phyloP scores from a whole-genome alignment of 352 stramenopile species.

The Thalassiosira mediterranea region DNA sequence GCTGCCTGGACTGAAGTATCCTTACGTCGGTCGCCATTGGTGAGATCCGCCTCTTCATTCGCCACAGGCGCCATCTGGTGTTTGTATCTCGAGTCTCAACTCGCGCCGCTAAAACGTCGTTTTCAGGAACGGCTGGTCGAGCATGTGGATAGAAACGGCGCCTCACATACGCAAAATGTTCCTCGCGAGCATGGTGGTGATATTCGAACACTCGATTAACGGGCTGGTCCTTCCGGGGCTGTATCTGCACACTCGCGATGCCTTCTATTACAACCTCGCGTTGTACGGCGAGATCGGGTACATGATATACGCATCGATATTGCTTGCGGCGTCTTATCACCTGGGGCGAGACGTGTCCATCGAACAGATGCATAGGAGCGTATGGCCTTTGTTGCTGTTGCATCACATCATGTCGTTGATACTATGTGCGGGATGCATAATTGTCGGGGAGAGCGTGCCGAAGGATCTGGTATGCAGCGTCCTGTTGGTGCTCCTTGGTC shows the following conservation, averaged over 20 bases:
- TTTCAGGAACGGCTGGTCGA: conserved; percentile 47
- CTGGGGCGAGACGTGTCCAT: conserved; percentile 30
- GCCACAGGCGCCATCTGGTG: too few species aligned
- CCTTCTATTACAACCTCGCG: conserved; percentile 33
- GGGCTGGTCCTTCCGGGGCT: conserved; percentile 29
- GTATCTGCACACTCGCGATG: conserved; percentile 27
- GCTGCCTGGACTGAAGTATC: conserved; percentile 35
- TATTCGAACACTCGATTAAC: conserved; percentile 40
- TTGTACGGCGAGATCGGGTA: conserved; percentile 42
- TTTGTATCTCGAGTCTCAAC: too few species aligned
- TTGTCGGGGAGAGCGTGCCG: conserved; percentile 15
- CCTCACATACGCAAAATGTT: conserved; percentile 43
- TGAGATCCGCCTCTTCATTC: too few species aligned
- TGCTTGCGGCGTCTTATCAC: conserved; percentile 22
- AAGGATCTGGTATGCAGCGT: conserved; percentile 31
- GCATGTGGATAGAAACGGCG: conserved; percentile 44
- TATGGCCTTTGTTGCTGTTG: conserved; percentile 37
- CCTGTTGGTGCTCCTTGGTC: conserved; percentile 33
- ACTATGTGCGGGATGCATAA: conserved; percentile 33
- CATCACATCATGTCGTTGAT: conserved; percentile 37
- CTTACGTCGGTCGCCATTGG: conserved; percentile 45
- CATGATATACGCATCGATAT: conserved; percentile 28
- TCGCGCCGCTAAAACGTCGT: not conserved
- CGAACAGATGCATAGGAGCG: conserved; percentile 42
- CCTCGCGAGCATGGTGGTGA: conserved; percentile 19